Evolutionary conservation across 2,329 filamentous ascomycete genomes (phyloP).

Genomic region (Thelonectria rubi): DNA sequence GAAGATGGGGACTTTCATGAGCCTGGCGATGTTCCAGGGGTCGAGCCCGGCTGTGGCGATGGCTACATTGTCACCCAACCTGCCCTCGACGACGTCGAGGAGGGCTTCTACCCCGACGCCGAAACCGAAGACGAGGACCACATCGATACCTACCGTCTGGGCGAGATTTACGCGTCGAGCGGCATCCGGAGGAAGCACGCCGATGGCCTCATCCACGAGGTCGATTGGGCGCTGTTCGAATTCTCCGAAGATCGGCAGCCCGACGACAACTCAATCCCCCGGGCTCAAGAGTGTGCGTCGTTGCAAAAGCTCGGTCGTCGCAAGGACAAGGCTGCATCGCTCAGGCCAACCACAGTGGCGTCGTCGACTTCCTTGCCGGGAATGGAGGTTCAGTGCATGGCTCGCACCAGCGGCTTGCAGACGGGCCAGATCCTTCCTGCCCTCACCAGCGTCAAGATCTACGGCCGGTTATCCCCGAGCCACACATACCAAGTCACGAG

Average conservation of each 20-base stretch:
- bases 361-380: conserved; percentile 72
- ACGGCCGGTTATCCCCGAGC: conserved; percentile 82
- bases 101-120: conserved; percentile 80
- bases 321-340: conserved; percentile 43
- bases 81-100: conserved; percentile 85
- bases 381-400: conserved; percentile 85
- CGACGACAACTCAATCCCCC: conserved; percentile 73
- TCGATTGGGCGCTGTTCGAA: conserved; percentile 93
- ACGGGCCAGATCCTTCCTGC: conserved; percentile 79
- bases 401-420: conserved; percentile 85
- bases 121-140: conserved; percentile 82
- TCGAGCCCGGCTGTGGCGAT: conserved; percentile 77
- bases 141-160: conserved; percentile 80
- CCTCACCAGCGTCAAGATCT: conserved; percentile 86
- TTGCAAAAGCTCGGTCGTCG: conserved; percentile 20
- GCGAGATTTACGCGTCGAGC: conserved; percentile 88
- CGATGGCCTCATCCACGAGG: conserved; percentile 82
- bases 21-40: conserved; percentile 79
- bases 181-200: conserved; percentile 82
- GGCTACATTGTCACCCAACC: conserved; percentile 89
- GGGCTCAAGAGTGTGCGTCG: conserved; percentile 28
- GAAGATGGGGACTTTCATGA: conserved; percentile 67
- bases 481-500: conserved; percentile 71
- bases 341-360: conserved; percentile 67
- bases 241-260: conserved; percentile 78